These are phyloP conservation scores for Sugiyamaella pinicola DNA, from an alignment of 1,139 yeast species.

Conservation along the genomic window DNA sequence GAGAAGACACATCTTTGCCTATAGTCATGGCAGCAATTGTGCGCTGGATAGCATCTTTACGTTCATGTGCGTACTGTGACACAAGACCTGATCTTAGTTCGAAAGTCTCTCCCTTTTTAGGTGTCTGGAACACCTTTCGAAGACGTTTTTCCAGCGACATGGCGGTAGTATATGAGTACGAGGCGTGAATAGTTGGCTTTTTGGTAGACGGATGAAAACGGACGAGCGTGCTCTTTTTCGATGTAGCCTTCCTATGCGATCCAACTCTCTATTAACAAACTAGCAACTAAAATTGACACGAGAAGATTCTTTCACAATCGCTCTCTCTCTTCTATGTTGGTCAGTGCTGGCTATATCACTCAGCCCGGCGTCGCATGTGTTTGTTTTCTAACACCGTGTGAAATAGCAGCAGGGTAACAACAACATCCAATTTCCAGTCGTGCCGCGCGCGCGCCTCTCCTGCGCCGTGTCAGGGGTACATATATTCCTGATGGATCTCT, in stretches of 20 bases:
- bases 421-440: background rate
- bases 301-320: too few relatives aligned
- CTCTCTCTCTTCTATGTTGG: too few relatives aligned
- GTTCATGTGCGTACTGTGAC: conserved; percentile 88
- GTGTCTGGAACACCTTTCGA: conserved; percentile 58
- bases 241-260: too few relatives aligned
- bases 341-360: too few relatives aligned
- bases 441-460: background rate
- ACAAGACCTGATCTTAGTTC: conserved; percentile 90
- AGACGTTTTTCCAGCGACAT: conserved; percentile 49
- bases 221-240: too few relatives aligned
- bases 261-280: too few relatives aligned
- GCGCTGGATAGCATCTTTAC: conserved; percentile 95
- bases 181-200: too few relatives aligned
- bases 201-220: too few relatives aligned
- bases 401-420: background rate
- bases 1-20: conserved; percentile 94
- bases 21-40: conserved; percentile 98
- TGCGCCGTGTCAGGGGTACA: conserved; percentile 1
- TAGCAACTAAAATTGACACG: too few relatives aligned
- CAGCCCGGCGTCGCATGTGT: too few relatives aligned
- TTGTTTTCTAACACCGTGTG: conserved; percentile 1
- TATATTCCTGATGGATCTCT: too few relatives aligned
- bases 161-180: too few relatives aligned
- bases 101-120: conserved; percentile 75